phyloP scores from a whole-genome alignment of 768 basidiomycete species.

The Termitomyces sp. region DNA sequence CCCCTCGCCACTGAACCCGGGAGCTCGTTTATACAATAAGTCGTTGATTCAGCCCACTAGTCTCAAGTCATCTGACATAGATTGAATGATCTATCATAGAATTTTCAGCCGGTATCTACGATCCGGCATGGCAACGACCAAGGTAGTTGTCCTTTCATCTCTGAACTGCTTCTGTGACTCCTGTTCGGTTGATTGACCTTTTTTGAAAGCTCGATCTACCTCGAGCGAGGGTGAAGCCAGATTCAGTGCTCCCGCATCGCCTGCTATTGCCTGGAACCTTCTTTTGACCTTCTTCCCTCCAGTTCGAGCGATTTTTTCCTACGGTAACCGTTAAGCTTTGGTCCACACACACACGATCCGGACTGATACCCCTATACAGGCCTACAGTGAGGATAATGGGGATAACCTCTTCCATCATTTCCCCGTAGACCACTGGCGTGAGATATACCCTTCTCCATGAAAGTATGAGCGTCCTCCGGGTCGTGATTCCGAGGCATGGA shows the following conservation, averaged over 20 bases:
- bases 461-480: background rate
- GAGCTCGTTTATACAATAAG: constrained; percentile 1
- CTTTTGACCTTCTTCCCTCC: too few species aligned
- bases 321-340: constrained; percentile 5
- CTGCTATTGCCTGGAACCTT: background rate
- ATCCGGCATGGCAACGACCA: constrained; percentile 2
- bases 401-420: background rate
- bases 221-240: background rate
- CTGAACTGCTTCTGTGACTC: background rate
- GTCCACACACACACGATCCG: background rate
- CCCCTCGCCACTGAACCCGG: background rate
- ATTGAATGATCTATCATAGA: background rate
- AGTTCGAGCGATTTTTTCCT: constrained; percentile 13
- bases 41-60: background rate
- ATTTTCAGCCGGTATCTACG: constrained; percentile 7
- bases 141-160: constrained; percentile 2
- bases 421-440: constrained; percentile 3
- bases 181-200: constrained; percentile 8
- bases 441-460: background rate
- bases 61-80: constrained; percentile 8
- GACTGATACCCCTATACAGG: background rate
- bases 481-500: background rate
- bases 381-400: background rate
- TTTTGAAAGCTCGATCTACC: constrained; percentile 2
- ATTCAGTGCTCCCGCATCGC: background rate